Evolutionary conservation across 2,329 filamentous ascomycete genomes (phyloP), one percentile per base, ranked within the genome.

Genomic region (Furcasterigmium sp.): DNA sequence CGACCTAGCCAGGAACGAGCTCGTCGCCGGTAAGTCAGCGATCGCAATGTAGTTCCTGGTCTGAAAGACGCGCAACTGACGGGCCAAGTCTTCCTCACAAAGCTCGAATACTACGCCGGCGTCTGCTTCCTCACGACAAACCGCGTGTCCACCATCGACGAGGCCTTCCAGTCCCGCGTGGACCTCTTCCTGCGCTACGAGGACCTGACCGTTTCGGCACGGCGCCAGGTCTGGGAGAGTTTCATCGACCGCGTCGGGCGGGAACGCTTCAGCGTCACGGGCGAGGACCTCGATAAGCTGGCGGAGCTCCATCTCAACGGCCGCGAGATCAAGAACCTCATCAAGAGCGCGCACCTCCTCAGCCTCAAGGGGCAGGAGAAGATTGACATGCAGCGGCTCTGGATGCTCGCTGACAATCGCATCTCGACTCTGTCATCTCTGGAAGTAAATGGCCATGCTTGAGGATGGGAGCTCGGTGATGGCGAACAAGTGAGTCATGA

Each of bases 261-360:
- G 0, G 50, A 56, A 21, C 52, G 50, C 34, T 58, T 59, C 39
- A 49, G 56, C 4, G 28, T 64, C 3, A 43, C 43, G 0, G 50
- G 53, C 1, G 52, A 49, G 3, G 47, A 53, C 1, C 37, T 67
- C 4, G 52, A 62, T 7, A 52, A 63, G 45, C 51, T 73, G 30
- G 55, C 67, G 0, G 41, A 55, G 39, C 55, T 70, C 39, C 52
- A 61, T 13, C 58, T 73, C 15, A 73, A 73, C 41, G 68, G 70
- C 0, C 57, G 69, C 7, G 67, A 73, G 58, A 73, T 73, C 41
- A 72, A 72, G 54, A 73, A 70, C 34, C 29, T 64, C 25, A 53
- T 67, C 53, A 67, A 67, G 50, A 59, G 57, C n/a, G 60, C 60
- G 0, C 57, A 61, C 46, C 44, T 68, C 3, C 59, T 68, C 8